Conservation (phyloP, 352 stramenopile species). For the Sclerospora graminicola region DNA sequence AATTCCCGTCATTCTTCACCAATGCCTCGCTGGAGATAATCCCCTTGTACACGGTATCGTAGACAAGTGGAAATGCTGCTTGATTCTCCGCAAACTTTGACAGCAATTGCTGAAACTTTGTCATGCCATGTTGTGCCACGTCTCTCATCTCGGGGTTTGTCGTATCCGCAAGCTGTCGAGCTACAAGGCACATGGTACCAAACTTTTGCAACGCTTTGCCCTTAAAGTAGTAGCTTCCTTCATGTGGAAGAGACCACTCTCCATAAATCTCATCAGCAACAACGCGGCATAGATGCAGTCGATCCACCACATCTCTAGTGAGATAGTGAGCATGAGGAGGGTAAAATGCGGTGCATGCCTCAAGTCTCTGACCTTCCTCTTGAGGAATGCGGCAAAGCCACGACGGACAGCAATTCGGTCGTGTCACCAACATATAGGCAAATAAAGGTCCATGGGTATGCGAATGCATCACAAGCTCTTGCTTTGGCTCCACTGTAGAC, state of each 20-base stretch:
- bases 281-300: constrained; percentile 28
- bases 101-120: constrained; percentile 36
- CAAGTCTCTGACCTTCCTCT: constrained; percentile 27
- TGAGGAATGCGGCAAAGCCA: constrained; percentile 45
- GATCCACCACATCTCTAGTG: constrained; percentile 24
- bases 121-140: constrained; percentile 34
- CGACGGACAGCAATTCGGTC: constrained; percentile 8
- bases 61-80: constrained; percentile 45
- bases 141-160: constrained; percentile 38
- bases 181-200: constrained; percentile 65
- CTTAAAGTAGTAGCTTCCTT: constrained; percentile 83
- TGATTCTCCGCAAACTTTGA: constrained; percentile 32
- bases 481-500: constrained; percentile 24
- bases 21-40: constrained; percentile 53
- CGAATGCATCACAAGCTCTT: constrained; percentile 50
- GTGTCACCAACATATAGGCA: constrained; percentile 31
- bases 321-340: constrained; percentile 21
- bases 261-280: constrained; percentile 53
- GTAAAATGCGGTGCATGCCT: constrained; percentile 42
- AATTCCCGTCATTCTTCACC: constrained; percentile 48
- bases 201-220: constrained; percentile 73
- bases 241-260: constrained; percentile 49
- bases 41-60: constrained; percentile 60
- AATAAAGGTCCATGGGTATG: constrained; percentile 64
- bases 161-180: constrained; percentile 41